These are phyloP conservation scores for Paraphoma sp. DNA, from an alignment of 2,329 filamentous ascomycete species.

Conservation along the genomic window DNA sequence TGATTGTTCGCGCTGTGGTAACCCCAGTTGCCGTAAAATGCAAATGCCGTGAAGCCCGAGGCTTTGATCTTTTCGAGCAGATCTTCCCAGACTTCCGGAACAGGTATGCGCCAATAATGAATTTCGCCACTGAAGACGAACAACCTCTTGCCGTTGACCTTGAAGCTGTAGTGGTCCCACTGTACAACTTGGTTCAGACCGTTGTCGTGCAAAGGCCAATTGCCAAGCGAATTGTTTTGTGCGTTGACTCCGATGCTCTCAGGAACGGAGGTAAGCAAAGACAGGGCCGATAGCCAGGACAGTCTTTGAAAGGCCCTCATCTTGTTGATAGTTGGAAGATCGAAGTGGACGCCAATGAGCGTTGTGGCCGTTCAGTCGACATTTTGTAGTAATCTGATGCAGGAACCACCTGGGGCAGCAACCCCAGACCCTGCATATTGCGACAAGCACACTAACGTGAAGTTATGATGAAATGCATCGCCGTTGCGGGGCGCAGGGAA, in stretches of 20 bases:
- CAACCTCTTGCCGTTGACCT: slow-evolving; percentile 58
- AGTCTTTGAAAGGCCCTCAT: slow-evolving; percentile 29
- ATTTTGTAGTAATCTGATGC: slow-evolving; percentile 17
- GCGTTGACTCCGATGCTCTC: slow-evolving; percentile 24
- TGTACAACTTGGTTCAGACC: slow-evolving; percentile 56
- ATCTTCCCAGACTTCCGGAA: slow-evolving; percentile 59
- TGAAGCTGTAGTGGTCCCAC: slow-evolving; percentile 63
- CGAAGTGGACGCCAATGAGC: slow-evolving; percentile 22
- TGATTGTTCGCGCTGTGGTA: slow-evolving; percentile 56
- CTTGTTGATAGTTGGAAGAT: slow-evolving; percentile 16
- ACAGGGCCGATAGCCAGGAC: slow-evolving; percentile 31
- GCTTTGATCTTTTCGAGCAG: slow-evolving; percentile 61
- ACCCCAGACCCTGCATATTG: slow-evolving; percentile 13
- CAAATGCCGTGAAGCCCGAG: slow-evolving; percentile 57
- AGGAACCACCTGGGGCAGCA: slow-evolving; percentile 4
- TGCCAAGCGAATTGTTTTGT: slow-evolving; percentile 29
- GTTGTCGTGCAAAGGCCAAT: slow-evolving; percentile 59
- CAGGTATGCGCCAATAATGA: slow-evolving; percentile 60
- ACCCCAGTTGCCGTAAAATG: slow-evolving; percentile 57
- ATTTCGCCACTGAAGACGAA: slow-evolving; percentile 63
- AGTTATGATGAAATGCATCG: slow-evolving; percentile 11
- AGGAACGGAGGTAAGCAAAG: slow-evolving; percentile 17
- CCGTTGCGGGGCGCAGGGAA: slow-evolving; percentile 11
- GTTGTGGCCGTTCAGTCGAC: slow-evolving; percentile 13
- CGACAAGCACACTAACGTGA: slow-evolving; percentile 19